These are phyloP conservation scores for Talaromyces pinophilus DNA, from an alignment of 2,329 filamentous ascomycete genomes.

Conservation along the genomic window DNA sequence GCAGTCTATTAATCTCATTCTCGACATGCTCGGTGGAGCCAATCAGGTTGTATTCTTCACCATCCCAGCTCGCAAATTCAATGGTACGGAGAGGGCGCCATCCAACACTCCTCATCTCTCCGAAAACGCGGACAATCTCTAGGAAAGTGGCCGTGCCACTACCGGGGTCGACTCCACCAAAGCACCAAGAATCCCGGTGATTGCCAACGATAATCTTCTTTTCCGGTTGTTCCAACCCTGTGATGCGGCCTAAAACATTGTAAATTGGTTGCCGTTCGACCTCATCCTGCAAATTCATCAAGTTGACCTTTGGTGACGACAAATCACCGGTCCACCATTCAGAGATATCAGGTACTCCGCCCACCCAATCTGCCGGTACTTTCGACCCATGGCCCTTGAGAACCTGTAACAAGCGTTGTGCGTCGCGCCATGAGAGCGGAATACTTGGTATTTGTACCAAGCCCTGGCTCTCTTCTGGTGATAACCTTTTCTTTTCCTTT, in stretches of 20 bases:
- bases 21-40: constrained; percentile 96
- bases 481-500: constrained; percentile 60
- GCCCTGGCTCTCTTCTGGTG: constrained; percentile 68
- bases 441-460: constrained; percentile 84
- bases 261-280: constrained; percentile 79
- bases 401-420: constrained; percentile 72
- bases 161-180: constrained; percentile 82
- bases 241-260: constrained; percentile 84
- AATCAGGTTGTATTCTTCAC: constrained; percentile 85
- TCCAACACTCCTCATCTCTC: constrained; percentile 71
- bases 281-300: constrained; percentile 87
- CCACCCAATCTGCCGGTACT: constrained; percentile 71
- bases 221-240: constrained; percentile 77
- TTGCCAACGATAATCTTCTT: constrained; percentile 90
- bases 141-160: constrained; percentile 89
- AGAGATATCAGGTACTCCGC: constrained; percentile 71
- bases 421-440: constrained; percentile 86
- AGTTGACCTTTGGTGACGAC: constrained; percentile 72
- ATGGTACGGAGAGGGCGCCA: constrained; percentile 95
- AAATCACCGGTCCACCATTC: constrained; percentile 84
- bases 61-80: constrained; percentile 97
- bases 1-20: constrained; percentile 71
- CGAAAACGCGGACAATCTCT: constrained; percentile 83
- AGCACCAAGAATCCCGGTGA: constrained; percentile 89
- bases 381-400: constrained; percentile 73